A percentile compares a stretch with the other conserved stretches of the same genome.
phyloP scores from a whole-genome alignment of 805 yeast species.

The Wickerhamiella kazuoi region DNA sequence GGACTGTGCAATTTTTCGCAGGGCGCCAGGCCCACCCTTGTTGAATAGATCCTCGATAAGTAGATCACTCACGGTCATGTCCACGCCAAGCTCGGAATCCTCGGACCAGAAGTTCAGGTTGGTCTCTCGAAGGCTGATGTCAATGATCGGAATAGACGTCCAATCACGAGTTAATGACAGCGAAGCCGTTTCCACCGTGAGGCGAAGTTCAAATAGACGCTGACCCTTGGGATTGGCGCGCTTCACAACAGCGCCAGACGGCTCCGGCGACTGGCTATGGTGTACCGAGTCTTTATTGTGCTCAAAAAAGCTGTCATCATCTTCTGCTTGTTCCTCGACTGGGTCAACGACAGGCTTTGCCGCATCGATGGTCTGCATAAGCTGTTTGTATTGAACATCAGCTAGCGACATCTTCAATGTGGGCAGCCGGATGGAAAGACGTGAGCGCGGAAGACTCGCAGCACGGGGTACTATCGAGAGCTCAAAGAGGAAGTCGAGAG shows the following conservation, averaged over 20 bases:
- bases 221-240: conserved; percentile 24
- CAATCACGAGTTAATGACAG: conserved; percentile 52
- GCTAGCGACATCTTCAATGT: conserved; percentile 51
- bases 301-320: neutral
- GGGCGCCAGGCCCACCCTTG: conserved; percentile 39
- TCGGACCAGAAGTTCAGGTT: conserved; percentile 43
- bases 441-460: conserved; percentile 49
- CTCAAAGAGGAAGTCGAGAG: conserved; percentile 57
- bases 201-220: conserved; percentile 50
- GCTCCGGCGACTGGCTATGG: neutral
- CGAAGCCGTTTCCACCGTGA: conserved; percentile 47
- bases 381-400: conserved; percentile 77
- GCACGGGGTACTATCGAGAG: conserved; percentile 76
- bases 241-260: too few relatives aligned
- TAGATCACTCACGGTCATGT: conserved; percentile 45
- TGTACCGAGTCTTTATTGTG: neutral
- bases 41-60: conserved; percentile 62
- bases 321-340: neutral
- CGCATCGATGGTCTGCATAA: conserved; percentile 59
- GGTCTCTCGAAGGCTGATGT: conserved; percentile 50
- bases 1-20: conserved; percentile 54
- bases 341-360: conserved; percentile 17
- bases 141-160: conserved; percentile 54
- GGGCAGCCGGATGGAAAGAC: conserved; percentile 64
- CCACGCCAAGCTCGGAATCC: conserved; percentile 37